Conservation (phyloP, 208 protist species). For the Wallacemonas rigidus region DNA sequence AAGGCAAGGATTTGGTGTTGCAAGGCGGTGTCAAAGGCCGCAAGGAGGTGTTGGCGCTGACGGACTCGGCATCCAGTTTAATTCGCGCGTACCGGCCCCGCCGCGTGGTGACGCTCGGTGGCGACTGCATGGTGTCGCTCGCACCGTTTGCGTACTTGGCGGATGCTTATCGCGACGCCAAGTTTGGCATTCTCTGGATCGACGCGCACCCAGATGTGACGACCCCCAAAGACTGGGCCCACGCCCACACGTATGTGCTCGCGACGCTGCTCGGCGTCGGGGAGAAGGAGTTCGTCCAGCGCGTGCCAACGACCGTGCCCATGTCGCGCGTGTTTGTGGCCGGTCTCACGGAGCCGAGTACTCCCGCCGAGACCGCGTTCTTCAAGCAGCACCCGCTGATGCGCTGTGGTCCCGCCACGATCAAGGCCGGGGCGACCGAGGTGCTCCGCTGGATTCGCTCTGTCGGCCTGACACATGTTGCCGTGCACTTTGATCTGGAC, state of each 20-base stretch:
- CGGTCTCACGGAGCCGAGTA: slow-evolving; percentile 20
- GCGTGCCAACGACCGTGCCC: slow-evolving; percentile 21
- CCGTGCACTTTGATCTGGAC: slow-evolving; percentile 42
- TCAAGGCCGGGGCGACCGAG: slow-evolving; percentile 10
- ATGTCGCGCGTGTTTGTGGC: slow-evolving; percentile 24
- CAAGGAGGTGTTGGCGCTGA: slow-evolving; percentile 19
- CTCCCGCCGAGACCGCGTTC: neutral
- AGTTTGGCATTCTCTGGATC: slow-evolving; percentile 40
- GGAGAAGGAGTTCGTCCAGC: slow-evolving; percentile 17
- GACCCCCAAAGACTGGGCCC: slow-evolving; percentile 24
- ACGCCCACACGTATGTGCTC: slow-evolving; percentile 37
- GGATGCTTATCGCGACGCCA: slow-evolving; percentile 18
- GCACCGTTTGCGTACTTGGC: slow-evolving; percentile 38
- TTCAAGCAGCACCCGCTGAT: slow-evolving; percentile 19
- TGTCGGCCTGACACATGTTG: slow-evolving; percentile 38
- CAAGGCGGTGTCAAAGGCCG: slow-evolving; percentile 22
- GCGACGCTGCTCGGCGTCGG: slow-evolving; percentile 22
- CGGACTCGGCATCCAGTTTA: slow-evolving; percentile 14
- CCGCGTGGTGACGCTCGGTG: slow-evolving; percentile 32
- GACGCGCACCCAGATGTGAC: slow-evolving; percentile 41
- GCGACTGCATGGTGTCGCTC: slow-evolving; percentile 37
- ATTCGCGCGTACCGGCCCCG: slow-evolving; percentile 23
- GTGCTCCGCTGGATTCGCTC: slow-evolving; percentile 29
- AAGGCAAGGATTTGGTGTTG: slow-evolving; percentile 11
- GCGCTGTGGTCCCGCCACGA: slow-evolving; percentile 20